phyloP scores from a whole-genome alignment of 1,139 yeast genomes.

The Suhomyces chickasaworum region DNA sequence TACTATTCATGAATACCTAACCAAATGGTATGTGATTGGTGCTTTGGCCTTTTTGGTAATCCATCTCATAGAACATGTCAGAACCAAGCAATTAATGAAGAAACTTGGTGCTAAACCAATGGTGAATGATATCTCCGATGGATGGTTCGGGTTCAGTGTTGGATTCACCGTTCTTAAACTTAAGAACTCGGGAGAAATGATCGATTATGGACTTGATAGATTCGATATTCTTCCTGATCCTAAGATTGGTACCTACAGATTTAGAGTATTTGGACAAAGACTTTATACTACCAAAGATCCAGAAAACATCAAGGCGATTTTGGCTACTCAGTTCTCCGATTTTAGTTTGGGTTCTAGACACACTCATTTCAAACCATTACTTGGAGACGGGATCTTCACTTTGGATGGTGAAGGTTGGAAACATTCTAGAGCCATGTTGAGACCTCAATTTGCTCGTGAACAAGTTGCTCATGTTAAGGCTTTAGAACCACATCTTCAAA shows the following conservation, averaged over 20 bases:
- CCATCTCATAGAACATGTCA: conserved; percentile 1
- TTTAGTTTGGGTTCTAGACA: conserved; percentile 55
- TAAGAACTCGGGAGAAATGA: conserved; percentile 16
- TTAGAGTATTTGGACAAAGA: conserved; percentile 19
- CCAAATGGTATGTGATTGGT: conserved; percentile 14
- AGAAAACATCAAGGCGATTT: conserved; percentile 39
- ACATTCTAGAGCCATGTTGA: conserved; percentile 56
- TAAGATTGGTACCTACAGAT: conserved; percentile 17
- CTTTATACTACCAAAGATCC: conserved; percentile 25
- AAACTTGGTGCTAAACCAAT: conserved; percentile 16
- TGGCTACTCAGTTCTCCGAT: conserved; percentile 51
- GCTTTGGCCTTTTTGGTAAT: conserved; percentile 3
- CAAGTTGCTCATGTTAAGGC: conserved; percentile 52
- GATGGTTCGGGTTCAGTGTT: conserved; percentile 18
- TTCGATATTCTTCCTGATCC: conserved; percentile 10
- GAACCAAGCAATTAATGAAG: conserved; percentile 1
- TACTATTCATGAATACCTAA: neutral
- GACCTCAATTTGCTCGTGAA: conserved; percentile 61
- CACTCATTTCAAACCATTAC: conserved; percentile 41
- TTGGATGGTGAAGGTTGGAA: conserved; percentile 60
- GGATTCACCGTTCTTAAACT: conserved; percentile 11
- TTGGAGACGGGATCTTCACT: conserved; percentile 63
- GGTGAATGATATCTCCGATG: conserved; percentile 12
- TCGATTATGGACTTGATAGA: conserved; percentile 14
- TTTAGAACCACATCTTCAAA: conserved; percentile 51